These are phyloP conservation scores for Xylaria longipes DNA, from an alignment of 495 filamentous ascomycete genomes.

Conservation along the genomic window DNA sequence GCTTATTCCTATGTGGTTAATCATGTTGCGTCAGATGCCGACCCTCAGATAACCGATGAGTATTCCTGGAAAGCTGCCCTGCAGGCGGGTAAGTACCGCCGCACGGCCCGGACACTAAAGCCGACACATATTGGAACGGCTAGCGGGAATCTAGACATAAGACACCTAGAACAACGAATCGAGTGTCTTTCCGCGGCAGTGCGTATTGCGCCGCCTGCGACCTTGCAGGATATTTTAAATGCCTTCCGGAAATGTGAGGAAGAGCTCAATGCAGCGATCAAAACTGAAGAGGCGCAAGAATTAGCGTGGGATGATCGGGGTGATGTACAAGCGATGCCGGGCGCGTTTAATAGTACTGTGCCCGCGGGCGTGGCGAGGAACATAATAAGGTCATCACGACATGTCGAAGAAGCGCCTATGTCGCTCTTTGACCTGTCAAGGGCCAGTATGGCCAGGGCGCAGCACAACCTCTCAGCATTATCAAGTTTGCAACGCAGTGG, in stretches of 20 bases:
- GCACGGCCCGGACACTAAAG: constrained; percentile 50
- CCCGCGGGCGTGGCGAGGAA: constrained; percentile 34
- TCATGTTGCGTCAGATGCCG: constrained; percentile 47
- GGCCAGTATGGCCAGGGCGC: constrained; percentile 75
- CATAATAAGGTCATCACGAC: constrained; percentile 32
- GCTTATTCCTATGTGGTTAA: constrained; percentile 95
- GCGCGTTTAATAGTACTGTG: constrained; percentile 59
- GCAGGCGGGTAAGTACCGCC: constrained; percentile 81
- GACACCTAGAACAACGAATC: constrained; percentile 81
- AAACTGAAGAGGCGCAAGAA: constrained; percentile 76
- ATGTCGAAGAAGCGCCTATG: constrained; percentile 82
- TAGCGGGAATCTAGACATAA: constrained; percentile 61
- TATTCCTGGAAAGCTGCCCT: constrained; percentile 93
- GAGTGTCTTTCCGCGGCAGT: constrained; percentile 89
- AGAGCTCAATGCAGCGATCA: constrained; percentile 72
- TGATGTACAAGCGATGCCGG: constrained; percentile 67
- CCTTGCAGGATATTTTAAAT: constrained; percentile 83
- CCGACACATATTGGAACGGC: constrained; percentile 61
- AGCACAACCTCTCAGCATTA: constrained; percentile 55
- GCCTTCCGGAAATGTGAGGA: constrained; percentile 89
- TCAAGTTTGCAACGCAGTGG: constrained; percentile 50
- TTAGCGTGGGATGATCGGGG: constrained; percentile 73
- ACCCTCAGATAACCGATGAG: constrained; percentile 64
- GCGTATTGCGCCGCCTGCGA: constrained; percentile 75
- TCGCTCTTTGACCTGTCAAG: constrained; percentile 91